Evolutionary conservation across 2,329 filamentous ascomycete species (phyloP), one percentile per base, ranked within the genome.

Genomic region (Aureobasidium sp.): DNA sequence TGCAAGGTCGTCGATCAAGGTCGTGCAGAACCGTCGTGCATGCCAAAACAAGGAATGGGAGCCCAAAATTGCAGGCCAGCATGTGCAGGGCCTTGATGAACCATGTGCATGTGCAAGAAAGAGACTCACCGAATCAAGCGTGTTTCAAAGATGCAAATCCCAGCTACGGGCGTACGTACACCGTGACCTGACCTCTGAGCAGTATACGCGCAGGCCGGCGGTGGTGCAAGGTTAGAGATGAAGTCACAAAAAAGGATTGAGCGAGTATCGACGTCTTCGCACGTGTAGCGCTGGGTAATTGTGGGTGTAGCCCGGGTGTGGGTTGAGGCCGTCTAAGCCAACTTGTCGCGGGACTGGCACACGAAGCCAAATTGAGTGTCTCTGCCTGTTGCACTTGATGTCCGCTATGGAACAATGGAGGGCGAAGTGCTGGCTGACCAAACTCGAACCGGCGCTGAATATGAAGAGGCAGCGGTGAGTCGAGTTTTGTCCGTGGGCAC

Each of bases 21-120:
- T 55, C 51, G 51, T 55, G 51, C 51, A 52, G 34, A 52, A 26
- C 26, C 52, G 52, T 32, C 37, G 52, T 42, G 23, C 39, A 39
- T 32, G 52, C 36, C 52, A 46, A 57, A 57, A 57, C 53, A 57
- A 57, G 53, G 53, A 47, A 58, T 58, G 55, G 34, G 15, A 23
- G 55, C 42, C 55, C 55, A 58, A 47, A 32, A 48, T 37, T 37
- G 34, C 32, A 48, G 15, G 15, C 20, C 42, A 34, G n/a, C 39
- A 34, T 55, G 15, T 55, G 36, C 36, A 32, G 37, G 37, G 29
- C 23, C 8, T 29, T 9, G 12, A n/a, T 29, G 12, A 27, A 48
- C 46, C 46, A 57, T 57, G 53, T 46, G 53, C 53, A 57, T 46
- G 36, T 55, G 37, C 53, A 46, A 39, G 42, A 47, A 23, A 12